Base-by-base conservation (phyloP, 352 stramenopile species). In the Pythium aphanidermatum region DNA sequence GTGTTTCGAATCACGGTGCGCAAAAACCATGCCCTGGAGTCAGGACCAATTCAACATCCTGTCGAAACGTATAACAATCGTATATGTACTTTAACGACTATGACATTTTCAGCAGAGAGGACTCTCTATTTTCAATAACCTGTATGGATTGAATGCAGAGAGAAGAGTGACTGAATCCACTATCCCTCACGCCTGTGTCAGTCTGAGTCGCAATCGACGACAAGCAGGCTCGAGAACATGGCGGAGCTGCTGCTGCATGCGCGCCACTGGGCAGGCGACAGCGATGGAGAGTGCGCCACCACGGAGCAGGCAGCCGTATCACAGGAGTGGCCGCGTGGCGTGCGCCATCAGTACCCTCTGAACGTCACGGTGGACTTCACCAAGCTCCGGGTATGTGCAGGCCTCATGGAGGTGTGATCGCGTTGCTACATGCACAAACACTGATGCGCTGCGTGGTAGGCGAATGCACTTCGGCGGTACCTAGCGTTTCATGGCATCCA, bases 341-440 rank as follows among this genome's bases (percentile, higher is more conserved):
- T 67, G 39, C 60, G 56, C 37, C 63, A 55, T 37, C 64, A 83
- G 52, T 89, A 86, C 54, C 74, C 74, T 35, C 32, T 70, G 35
- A 67, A 73, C 46, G 62, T 85, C 35, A 60, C 63, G 16, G 74
- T 86, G 30, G 77, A 86, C 63, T 89, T 89, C 36, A 86, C 74
- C 36, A 60, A 70, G 56, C 58, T 89, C 50, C 65, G 52, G 55
- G 77, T 89, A 45, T 47, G 65, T 42, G 13, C 25, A 45, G 13
- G n/a, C 35, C 35, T 23, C 14, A 14, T 34, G 29, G 14, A 34
- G 29, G 29, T 34, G 29, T 34, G 14, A 14, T 34, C 0, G 37
- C 25, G 37, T 32, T 45, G 37, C 37, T n/a, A n/a, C n/a, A n/a
- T n/a, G n/a, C n/a, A n/a, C n/a, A n/a, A n/a, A 7, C 11, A 16